Evolutionary conservation across 768 basidiomycete species (phyloP), one percentile per base, ranked within the genome.

Genomic region (Naganishia kalamii): DNA sequence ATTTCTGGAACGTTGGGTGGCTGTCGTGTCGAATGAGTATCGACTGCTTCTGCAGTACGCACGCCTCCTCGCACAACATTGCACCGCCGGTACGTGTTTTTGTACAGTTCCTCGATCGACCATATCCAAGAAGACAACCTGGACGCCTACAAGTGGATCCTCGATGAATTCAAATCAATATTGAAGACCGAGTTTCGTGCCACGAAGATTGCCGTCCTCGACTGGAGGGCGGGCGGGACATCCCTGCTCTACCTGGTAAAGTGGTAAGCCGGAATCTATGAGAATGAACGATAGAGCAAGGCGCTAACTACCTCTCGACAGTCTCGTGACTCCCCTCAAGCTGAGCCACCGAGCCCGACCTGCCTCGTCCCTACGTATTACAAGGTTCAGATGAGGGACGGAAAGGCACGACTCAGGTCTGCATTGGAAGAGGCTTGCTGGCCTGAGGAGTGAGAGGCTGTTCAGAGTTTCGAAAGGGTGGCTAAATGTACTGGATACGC

Each of bases 201-300:
- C 1, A 33, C 37, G 47, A 52, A 30, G 49, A 44, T 46, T 15
- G 49, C 49, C 29, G 15, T 63, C 19, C 60, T 59, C 17, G 68
- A 64, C 17, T 65, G 68, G 44, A 65, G 63, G 33, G 67, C 67
- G 3, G 67, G 67, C 21, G 67, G 67, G 4, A 51, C 63, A 13
- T 35, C 43, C 27, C 17, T 57, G 19, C 43, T 68, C 19, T 62
- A 44, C 21, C 33, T 68, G 44, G 67, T 65, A 40, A 57, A 66
- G 50, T 32, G n/a, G n/a, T n/a, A n/a, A n/a, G n/a, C n/a, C n/a
- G n/a, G n/a, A n/a, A n/a, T n/a, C n/a, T n/a, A n/a, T n/a, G n/a
- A n/a, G n/a, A n/a, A n/a, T n/a, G n/a, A n/a, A n/a, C n/a, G n/a
- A n/a, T n/a, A n/a, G n/a, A n/a, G n/a, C n/a, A n/a, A n/a, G n/a